Base-by-base conservation (phyloP, 495 filamentous ascomycete genomes). In the Venustampulla echinocandica region DNA sequence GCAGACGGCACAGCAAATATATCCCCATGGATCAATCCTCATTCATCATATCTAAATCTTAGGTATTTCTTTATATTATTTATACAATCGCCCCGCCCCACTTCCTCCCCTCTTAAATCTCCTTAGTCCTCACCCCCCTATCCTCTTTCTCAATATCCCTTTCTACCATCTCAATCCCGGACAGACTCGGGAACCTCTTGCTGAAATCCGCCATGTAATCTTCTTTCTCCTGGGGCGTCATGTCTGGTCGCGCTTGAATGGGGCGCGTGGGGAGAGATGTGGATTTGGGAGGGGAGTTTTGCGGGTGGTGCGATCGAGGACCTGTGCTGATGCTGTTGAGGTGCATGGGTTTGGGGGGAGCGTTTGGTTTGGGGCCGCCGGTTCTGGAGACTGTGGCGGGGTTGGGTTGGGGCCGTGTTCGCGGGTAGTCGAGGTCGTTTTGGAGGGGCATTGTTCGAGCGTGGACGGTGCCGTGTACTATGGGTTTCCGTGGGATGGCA, bases 151-250 rank as follows among this genome's bases (percentile, higher is more conserved):
- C 56, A 37, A 60, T 50, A 14, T 50, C 85, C 42, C 64, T 54
- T 55, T 76, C 87, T 23, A 87, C 83, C 80, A 93, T 85, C 69
- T 94, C 88, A 38, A 94, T 69, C 0, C 83, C 79, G 18, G 75
- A 79, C 19, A 95, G 68, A 56, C 79, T 87, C 1, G 89, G 89
- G 61, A 85, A 95, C 35, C 85, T 69, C 62, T 84, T 83, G 53
- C 79, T 81, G 58, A 95, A 95, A 60, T 83, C 71, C 42, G 57
- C 53, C 13, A 77, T 53, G 57, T 76, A 76, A 44, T 77, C 72
- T 43, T 76, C 73, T 54, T 66, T 75, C 21, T 60, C 55, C 15
- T 49, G 25, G 1, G 47, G 13, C 4, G 37, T 50, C 57, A 56
- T 54, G 33, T 53, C 52, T 14, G 47, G 42, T 21, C 39, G 41